phyloP scores from a whole-genome alignment of 306 rosid genomes.

The Acacia confusa region DNA sequence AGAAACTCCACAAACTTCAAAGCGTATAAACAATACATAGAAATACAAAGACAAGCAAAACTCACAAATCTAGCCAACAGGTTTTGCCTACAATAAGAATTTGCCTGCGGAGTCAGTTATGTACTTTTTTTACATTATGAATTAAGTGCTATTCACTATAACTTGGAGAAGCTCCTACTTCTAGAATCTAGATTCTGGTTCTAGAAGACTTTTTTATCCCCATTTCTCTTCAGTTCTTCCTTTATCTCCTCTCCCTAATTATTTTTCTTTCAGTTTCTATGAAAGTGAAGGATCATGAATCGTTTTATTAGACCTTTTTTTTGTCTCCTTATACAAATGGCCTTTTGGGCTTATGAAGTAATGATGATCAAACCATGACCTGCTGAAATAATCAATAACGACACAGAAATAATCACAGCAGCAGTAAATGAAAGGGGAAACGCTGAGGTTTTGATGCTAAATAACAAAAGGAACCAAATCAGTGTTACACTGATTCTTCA shows the following conservation, averaged over 20 bases:
- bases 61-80: not conserved
- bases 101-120: not conserved
- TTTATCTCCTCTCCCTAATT: not conserved
- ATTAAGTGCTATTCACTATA: not conserved
- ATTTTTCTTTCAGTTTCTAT: not conserved
- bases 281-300: too few relatives aligned
- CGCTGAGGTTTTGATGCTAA: too few relatives aligned
- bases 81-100: conserved; percentile 14
- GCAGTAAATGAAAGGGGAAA: too few relatives aligned
- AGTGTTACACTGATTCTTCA: too few relatives aligned
- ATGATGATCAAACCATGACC: too few relatives aligned
- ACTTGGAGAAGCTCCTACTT: not conserved
- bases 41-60: conserved; percentile 19
- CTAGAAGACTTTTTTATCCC: not conserved
- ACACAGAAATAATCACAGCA: too few relatives aligned
- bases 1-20: conserved; percentile 6
- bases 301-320: too few relatives aligned
- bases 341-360: too few relatives aligned
- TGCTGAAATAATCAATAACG: too few relatives aligned
- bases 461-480: too few relatives aligned
- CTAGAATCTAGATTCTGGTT: not conserved
- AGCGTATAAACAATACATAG: conserved; percentile 15
- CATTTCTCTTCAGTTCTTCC: not conserved
- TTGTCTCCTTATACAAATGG: too few relatives aligned
- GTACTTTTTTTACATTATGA: not conserved